A percentile compares a stretch with the other conserved stretches of the same genome.
Evolutionary conservation across 208 protist genomes (phyloP).

Genomic region (Leishmania gerbilli): DNA sequence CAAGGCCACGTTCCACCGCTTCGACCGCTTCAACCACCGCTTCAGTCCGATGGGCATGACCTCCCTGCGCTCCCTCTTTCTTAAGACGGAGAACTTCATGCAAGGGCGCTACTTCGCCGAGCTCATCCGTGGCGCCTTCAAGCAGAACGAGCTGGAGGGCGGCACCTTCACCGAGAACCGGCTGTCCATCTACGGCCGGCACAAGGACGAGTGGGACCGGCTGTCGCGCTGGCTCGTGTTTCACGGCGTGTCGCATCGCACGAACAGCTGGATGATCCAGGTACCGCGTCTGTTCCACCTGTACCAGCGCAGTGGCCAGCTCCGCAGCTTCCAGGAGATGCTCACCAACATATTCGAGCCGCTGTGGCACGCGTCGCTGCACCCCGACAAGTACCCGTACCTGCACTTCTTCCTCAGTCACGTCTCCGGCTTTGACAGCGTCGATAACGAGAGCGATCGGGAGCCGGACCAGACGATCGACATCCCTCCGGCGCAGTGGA

Average conservation of each 20-base stretch:
- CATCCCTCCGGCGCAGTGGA: conserved; percentile 52
- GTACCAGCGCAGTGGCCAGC: conserved; percentile 59
- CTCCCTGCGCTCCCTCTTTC: conserved; percentile 69
- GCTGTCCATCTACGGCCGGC: conserved; percentile 83
- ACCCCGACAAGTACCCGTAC: conserved; percentile 92
- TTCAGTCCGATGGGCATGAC: conserved; percentile 78
- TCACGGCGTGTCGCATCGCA: conserved; percentile 91
- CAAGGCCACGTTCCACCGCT: conserved; percentile 86
- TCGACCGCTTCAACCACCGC: conserved; percentile 89
- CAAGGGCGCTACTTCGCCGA: conserved; percentile 90
- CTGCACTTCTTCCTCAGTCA: conserved; percentile 94
- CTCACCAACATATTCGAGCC: conserved; percentile 97
- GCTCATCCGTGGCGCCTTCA: conserved; percentile 64
- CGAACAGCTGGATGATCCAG: conserved; percentile 98
- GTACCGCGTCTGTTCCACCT: conserved; percentile 90
- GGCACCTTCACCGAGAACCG: conserved; percentile 84
- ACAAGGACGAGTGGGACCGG: conserved; percentile 63
- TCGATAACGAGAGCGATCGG: conserved; percentile 96
- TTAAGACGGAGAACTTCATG: conserved; percentile 91
- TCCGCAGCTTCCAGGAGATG: conserved; percentile 94
- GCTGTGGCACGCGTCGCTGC: conserved; percentile 96
- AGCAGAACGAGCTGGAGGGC: conserved; percentile 48
- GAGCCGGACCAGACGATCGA: conserved; percentile 54
- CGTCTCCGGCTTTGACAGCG: conserved; percentile 96
- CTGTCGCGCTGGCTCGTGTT: conserved; percentile 80